phyloP scores from a whole-genome alignment of 352 stramenopile genomes.

The Phytopythium ostracodes region DNA sequence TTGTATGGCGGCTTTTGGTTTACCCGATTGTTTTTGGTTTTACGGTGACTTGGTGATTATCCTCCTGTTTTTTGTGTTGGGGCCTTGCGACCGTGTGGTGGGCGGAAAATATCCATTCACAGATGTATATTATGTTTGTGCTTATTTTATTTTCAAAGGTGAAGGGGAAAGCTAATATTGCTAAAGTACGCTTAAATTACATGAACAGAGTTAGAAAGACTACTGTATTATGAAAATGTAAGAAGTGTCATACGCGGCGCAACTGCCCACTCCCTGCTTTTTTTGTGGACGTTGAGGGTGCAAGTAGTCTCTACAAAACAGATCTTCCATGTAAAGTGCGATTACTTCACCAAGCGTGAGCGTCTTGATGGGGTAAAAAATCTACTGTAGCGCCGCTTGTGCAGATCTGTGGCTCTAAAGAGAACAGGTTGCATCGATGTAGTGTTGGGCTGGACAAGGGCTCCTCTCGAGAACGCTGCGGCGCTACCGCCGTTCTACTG shows the following conservation, averaged over 20 bases:
- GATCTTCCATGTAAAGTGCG: background rate
- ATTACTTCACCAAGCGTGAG: background rate
- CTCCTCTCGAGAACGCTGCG: slow-evolving; percentile 1
- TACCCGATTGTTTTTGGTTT: background rate
- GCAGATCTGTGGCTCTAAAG: background rate
- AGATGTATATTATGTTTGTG: background rate
- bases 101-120: slow-evolving; percentile 2
- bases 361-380: background rate
- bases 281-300: background rate
- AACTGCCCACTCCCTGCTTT: background rate
- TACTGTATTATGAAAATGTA: background rate
- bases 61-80: background rate
- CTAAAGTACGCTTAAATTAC: too few species aligned
- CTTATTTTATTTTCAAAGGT: background rate
- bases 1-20: background rate
- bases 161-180: too few species aligned
- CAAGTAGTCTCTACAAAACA: background rate
- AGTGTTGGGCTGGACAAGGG: background rate
- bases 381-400: background rate
- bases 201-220: too few species aligned
- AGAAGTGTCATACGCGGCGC: background rate
- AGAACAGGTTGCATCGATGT: background rate
- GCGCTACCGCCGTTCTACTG: background rate
- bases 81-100: background rate
- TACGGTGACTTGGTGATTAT: background rate